Evolutionary conservation across 2,329 filamentous ascomycete species (phyloP).

Genomic region (Xylariaceae sp.): DNA sequence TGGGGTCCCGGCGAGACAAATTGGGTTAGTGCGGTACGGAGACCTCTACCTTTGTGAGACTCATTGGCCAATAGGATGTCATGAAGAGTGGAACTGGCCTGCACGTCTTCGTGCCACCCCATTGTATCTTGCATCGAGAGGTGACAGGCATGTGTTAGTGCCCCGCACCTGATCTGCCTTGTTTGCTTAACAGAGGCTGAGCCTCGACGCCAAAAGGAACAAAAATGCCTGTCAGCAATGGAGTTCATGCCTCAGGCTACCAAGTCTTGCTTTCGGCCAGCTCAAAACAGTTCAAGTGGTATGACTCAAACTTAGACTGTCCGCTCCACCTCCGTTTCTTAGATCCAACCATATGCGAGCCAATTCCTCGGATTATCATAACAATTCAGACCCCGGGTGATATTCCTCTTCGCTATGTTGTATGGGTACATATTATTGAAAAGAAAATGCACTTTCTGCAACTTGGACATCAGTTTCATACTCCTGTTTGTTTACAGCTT

Average conservation of each 20-base stretch:
- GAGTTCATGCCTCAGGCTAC: constrained; percentile 20
- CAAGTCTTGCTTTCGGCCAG: constrained; percentile 22
- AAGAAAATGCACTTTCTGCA: too few species aligned
- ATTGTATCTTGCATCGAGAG: constrained; percentile 13
- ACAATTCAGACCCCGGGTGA: too few species aligned
- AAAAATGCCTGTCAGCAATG: constrained; percentile 2
- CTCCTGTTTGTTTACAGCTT: too few species aligned
- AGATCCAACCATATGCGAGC: too few species aligned
- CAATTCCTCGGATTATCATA: too few species aligned
- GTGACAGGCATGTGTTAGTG: constrained; percentile 10
- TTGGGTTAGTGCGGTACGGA: constrained; percentile 9
- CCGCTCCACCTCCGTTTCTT: too few species aligned
- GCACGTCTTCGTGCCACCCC: constrained; percentile 1
- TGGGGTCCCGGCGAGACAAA: constrained; percentile 18
- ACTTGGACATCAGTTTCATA: too few species aligned
- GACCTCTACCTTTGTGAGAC: not conserved
- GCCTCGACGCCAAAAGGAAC: constrained; percentile 6
- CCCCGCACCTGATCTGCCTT: not conserved
- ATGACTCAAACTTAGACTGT: constrained; percentile 21
- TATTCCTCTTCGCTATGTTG: too few species aligned
- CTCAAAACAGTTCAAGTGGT: constrained; percentile 8
- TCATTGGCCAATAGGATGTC: constrained; percentile 17
- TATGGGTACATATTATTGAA: too few species aligned
- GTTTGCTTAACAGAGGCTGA: constrained; percentile 14
- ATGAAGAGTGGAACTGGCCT: not conserved